Base-by-base conservation (phyloP, 352 stramenopile species). In the Halophytophthora polymorphica region DNA sequence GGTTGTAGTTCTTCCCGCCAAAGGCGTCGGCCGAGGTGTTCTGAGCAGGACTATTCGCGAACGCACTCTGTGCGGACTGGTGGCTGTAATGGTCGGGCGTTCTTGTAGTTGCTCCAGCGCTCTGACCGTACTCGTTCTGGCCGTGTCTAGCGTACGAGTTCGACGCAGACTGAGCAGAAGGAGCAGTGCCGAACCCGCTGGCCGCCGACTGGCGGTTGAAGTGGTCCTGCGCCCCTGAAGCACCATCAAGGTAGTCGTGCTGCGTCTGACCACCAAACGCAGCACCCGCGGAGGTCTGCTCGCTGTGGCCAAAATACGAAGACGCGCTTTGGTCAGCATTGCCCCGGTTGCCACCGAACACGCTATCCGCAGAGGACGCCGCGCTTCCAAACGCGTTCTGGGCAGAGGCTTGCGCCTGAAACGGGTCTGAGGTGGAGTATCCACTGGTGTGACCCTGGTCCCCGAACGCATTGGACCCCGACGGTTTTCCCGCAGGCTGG, bases 381-480 rank as follows among this genome's bases (percentile, higher is more conserved):
- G 43, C 39, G 40, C 53, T 63, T 41, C 56, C 58, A 62, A 70
- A 69, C 10, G 47, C 43, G 29, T 61, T 39, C 31, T 66, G 63
- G 45, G 46, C 19, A 36, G 31, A 40, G 50, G 38, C 31, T 43
- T 36, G 50, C n/a, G 64, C 42, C 12, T 54, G 40, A 55, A 72
- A 72, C 14, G 51, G 46, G 45, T 66, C 55, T 6, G 34, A 11
- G 22, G n/a, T 54, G 23, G 57, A 54, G 39, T 61, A 58, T 34
- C 42, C 14, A 21, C 19, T 54, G 18, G 57, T 51, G 39, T 61
- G 56, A 34, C 42, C 13, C 33, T 38, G 33, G 15, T 14, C 33
- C 13, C 33, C 33, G 33, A 38, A 17, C 6, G 53, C n/a, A 36
- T 23, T 49, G 17, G 41, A 43, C 14, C 11, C 53, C 50, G 58